Evolutionary conservation across 305 asterid genomes (phyloP), one percentile per base, ranked within the genome.

Genomic region (Solanum aculeatissimum): DNA sequence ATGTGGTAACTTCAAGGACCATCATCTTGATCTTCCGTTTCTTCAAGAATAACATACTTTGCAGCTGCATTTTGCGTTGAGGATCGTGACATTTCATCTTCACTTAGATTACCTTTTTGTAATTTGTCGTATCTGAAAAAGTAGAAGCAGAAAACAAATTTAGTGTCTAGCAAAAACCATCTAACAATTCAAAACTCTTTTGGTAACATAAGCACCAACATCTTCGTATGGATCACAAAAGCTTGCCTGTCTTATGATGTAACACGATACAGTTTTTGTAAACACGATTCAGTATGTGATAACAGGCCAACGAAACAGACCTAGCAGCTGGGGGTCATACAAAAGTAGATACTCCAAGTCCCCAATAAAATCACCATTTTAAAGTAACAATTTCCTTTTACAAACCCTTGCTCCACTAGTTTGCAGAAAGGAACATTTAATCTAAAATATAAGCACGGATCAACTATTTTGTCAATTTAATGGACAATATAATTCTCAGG

Each of bases 41-140:
- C 99, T 80, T 94, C 99, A 53, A 97, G 98, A 72, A 97, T 97
- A 85, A 91, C 97, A 85, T 97, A 97, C 87, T 94, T 95, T n/a
- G 97, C 89, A 81, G 93, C 43, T 40, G 85, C 87, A 85, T 82
- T 87, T 42, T 85, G 91, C 13, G 62, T 80, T 13, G 87, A 74
- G 19, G 91, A 80, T 21, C 74, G 83, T 60, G 66, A 85, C 63
- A 69, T 69, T 60, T 83, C 91, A 60, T 83, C 90, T 78, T 55
- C 90, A 53, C 89, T 55, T 69, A 66, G 83, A 83, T 92, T 91
- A 16, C 95, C 97, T 80, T 91, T 93, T 54, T 92, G 95, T 86
- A 97, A 90, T 93, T 93, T 97, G 74, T 87, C 83, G 79, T 95
- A 97, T 88, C 99, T 97, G 93, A 83, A 45, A 45, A 80, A 84